Evolutionary conservation across 495 filamentous ascomycete genomes (phyloP), one percentile per base, ranked within the genome.

Genomic region (Aspergillus baeticus): DNA sequence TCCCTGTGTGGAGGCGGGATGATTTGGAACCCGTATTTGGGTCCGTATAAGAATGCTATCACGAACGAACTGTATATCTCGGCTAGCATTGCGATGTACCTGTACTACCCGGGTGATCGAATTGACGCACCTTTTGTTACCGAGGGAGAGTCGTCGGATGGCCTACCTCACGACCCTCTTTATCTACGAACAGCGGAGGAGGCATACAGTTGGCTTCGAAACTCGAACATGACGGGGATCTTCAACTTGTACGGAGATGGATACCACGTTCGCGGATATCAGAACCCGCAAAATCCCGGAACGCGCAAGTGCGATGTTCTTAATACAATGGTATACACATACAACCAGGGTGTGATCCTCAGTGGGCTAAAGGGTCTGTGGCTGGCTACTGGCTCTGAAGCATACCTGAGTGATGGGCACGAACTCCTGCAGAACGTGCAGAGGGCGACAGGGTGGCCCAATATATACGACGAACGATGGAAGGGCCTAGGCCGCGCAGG

Each of bases 311-410:
- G 91, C 67, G 90, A 97, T 64, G 67, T 79, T 14, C 81, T 92
- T 13, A 88, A 96, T 68, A 84, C 92, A 48, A 92, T 92, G 85
- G 85, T 96, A 6, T 95, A 94, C 70, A 92, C 92, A 0, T 98
- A 98, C 74, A 98, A 98, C 72, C 93, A 98, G 70, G 93, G 93
- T 21, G 91, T 97, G 13, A 58, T 98, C n/a, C 84, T 98, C 17
- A 89, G 88, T 23, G 93, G 90, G 10, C 77, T 92, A 50, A 83
- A 89, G 26, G 89, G 88, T 1, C 81, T 98, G 1, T 96, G 86
- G 81, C 79, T 84, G 22, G 81, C 76, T 21, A 96, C 91, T 0
- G 86, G 85, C 13, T 76, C 81, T 0, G 61, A 73, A 10, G 66
- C 65, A 2, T 97, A 92, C 66, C 80, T 98, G 2, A 66, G 75